Evolutionary conservation across 441 rosid genomes (phyloP).

Genomic region (Arabidopsis lyrata): DNA sequence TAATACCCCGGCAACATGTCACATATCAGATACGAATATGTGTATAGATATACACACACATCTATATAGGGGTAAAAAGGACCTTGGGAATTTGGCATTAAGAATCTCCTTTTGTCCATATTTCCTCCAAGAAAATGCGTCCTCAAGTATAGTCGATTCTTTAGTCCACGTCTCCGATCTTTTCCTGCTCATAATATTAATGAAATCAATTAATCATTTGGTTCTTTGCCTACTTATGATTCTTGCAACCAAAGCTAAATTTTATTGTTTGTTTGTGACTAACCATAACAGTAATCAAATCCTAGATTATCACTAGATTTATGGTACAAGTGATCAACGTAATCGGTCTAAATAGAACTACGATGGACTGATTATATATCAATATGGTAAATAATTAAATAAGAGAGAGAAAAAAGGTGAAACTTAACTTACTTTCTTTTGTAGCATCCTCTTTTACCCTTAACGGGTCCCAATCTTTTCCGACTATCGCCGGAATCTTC

Average conservation of each 20-base stretch:
- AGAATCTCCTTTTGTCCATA: constrained; percentile 88
- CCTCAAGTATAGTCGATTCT: constrained; percentile 51
- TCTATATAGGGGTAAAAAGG: background rate
- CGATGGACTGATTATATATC: background rate
- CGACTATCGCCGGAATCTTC: constrained; percentile 65
- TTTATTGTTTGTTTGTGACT: constrained; percentile 17
- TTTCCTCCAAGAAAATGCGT: constrained; percentile 81
- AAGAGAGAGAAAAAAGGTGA: background rate
- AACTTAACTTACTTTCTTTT: constrained; percentile 77
- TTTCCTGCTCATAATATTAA: constrained; percentile 53
- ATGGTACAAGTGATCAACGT: too few relatives aligned
- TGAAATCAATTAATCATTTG: background rate
- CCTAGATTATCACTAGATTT: background rate
- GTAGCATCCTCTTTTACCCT: constrained; percentile 72
- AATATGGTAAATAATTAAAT: background rate
- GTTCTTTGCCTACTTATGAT: constrained; percentile 2
- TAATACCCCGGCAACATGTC: constrained; percentile 4
- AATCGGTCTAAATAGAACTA: background rate
- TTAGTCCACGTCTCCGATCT: constrained; percentile 47
- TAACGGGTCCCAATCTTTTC: constrained; percentile 47
- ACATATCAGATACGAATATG: constrained; percentile 22
- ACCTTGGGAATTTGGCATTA: constrained; percentile 76
- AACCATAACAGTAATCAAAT: background rate
- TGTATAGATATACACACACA: background rate
- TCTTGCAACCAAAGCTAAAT: constrained; percentile 16